These are phyloP conservation scores for Chlorophyllum brunneum DNA, from an alignment of 768 basidiomycete species.

Conservation along the genomic window DNA sequence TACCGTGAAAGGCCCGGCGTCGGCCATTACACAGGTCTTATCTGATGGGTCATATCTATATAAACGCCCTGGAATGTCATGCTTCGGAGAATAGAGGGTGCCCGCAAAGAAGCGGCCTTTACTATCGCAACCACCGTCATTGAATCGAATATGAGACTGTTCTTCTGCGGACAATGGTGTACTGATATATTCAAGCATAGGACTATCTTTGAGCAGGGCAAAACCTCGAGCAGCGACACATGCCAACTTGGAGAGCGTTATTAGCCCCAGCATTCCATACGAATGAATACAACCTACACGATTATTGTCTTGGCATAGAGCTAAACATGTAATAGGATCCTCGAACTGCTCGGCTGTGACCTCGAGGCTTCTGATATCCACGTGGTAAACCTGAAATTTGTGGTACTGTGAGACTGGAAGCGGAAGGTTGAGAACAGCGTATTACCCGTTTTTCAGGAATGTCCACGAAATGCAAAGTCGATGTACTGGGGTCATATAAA, in stretches of 20 bases:
- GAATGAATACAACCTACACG: slow-evolving; percentile 34
- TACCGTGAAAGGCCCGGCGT: slow-evolving; percentile 66
- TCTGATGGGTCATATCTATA: slow-evolving; percentile 55
- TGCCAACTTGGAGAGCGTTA: slow-evolving; percentile 39
- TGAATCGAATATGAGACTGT: slow-evolving; percentile 50
- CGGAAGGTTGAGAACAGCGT: background rate
- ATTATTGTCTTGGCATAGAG: slow-evolving; percentile 40
- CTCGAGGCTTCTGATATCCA: slow-evolving; percentile 36
- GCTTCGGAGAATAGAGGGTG: slow-evolving; percentile 50
- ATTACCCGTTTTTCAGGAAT: slow-evolving; percentile 51
- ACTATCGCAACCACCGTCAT: slow-evolving; percentile 67
- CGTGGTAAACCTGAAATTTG: slow-evolving; percentile 45
- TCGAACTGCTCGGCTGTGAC: slow-evolving; percentile 46
- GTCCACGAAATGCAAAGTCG: slow-evolving; percentile 65
- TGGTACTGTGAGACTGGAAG: slow-evolving; percentile 9
- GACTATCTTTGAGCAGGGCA: slow-evolving; percentile 42
- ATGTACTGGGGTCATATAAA: slow-evolving; percentile 52
- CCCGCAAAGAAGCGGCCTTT: slow-evolving; percentile 65
- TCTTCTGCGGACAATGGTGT: slow-evolving; percentile 45
- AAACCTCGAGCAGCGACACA: slow-evolving; percentile 58
- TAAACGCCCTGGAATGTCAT: slow-evolving; percentile 49
- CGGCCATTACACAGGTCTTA: slow-evolving; percentile 44
- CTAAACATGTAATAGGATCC: slow-evolving; percentile 55
- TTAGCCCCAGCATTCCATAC: background rate
- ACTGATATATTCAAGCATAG: slow-evolving; percentile 44